Evolutionary conservation across 225 moss, liverwort and hornwort species (phyloP).

Genomic region (Straminergon stramineum): DNA sequence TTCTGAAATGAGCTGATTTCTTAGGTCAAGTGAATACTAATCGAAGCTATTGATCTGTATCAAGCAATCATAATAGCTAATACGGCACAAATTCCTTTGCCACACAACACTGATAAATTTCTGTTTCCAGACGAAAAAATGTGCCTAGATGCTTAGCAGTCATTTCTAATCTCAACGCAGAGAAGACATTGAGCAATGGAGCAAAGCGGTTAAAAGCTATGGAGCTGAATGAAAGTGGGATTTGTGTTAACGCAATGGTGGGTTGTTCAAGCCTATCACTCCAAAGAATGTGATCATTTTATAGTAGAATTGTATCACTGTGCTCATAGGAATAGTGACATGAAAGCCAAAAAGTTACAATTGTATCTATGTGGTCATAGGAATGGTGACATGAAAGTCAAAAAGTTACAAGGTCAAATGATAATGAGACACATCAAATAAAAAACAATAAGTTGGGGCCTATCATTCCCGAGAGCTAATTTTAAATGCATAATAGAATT

Average conservation of each 20-base stretch:
- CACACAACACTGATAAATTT: background rate
- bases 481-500: background rate
- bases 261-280: background rate
- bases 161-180: background rate
- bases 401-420: background rate
- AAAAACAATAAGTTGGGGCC: background rate
- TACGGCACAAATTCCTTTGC: background rate
- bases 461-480: background rate
- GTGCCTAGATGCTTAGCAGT: background rate
- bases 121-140: background rate
- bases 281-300: background rate
- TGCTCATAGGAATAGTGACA: background rate
- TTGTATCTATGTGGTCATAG: background rate
- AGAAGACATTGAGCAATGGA: background rate
- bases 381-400: background rate
- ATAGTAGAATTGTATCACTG: background rate
- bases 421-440: background rate
- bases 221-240: background rate
- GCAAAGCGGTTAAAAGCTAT: background rate
- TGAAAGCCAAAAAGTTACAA: background rate
- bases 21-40: background rate
- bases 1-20: background rate
- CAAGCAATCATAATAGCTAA: background rate
- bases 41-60: background rate
- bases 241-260: background rate